phyloP scores from a whole-genome alignment of 768 basidiomycete genomes.

The Gautieria morchelliformis region DNA sequence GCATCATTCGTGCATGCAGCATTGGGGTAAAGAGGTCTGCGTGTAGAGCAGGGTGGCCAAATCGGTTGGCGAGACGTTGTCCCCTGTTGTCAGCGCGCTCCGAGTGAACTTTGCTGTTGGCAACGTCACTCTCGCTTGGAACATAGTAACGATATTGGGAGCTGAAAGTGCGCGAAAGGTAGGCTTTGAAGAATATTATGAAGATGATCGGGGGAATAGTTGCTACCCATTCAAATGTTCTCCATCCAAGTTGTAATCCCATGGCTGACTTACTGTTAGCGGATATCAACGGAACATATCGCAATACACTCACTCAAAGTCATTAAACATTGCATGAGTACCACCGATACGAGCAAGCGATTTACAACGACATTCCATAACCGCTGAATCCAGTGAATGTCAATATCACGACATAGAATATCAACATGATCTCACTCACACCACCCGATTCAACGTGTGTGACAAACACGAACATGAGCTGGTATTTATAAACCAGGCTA shows the following conservation, averaged over 20 bases:
- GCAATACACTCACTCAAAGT: conserved; percentile 62
- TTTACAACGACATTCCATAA: conserved; percentile 94
- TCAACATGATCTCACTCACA: conserved; percentile 34
- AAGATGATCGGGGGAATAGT: conserved; percentile 82
- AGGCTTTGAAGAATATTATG: conserved; percentile 75
- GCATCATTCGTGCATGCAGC: conserved; percentile 82
- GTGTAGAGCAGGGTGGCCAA: conserved; percentile 90
- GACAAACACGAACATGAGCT: conserved; percentile 89
- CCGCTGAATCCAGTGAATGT: conserved; percentile 37
- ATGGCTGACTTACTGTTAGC: conserved; percentile 45
- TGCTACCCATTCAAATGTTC: conserved; percentile 68
- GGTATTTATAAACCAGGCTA: conserved; percentile 90
- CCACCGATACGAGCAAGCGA: conserved; percentile 63
- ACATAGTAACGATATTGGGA: conserved; percentile 70
- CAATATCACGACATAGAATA: background rate
- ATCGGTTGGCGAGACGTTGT: conserved; percentile 78
- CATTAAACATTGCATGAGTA: conserved; percentile 86
- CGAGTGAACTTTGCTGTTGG: conserved; percentile 65
- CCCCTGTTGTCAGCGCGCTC: conserved; percentile 63
- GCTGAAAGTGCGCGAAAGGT: conserved; percentile 61
- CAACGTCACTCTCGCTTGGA: conserved; percentile 74
- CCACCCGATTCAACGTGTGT: conserved; percentile 91
- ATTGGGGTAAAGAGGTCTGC: conserved; percentile 81
- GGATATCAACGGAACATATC: background rate
- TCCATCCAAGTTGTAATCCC: conserved; percentile 67